These are phyloP conservation scores for Xerocomus amazonicus DNA, from an alignment of 1,284 basidiomycete genomes.

Conservation along the genomic window DNA sequence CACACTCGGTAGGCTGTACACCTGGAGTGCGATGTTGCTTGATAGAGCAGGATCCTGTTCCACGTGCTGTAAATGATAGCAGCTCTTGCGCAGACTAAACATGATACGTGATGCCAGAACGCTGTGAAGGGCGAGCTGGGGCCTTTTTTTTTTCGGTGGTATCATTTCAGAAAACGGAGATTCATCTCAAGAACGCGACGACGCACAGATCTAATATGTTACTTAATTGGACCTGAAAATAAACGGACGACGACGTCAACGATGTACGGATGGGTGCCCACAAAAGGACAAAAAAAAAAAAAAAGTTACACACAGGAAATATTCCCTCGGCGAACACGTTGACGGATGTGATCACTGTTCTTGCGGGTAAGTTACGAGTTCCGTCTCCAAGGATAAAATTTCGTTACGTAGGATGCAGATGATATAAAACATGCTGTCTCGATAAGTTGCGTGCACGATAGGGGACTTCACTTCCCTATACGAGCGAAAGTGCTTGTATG, in stretches of 20 bases:
- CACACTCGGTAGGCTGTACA: too few species aligned
- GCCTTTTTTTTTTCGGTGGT: not conserved
- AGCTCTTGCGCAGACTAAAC: conserved; percentile 12
- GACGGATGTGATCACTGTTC: conserved; percentile 15
- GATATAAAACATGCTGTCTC: conserved; percentile 18
- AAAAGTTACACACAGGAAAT: conserved; percentile 11
- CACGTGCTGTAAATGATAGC: not conserved
- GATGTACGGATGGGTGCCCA: too few species aligned
- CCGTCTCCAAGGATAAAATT: not conserved
- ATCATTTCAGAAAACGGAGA: not conserved
- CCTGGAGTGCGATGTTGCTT: too few species aligned
- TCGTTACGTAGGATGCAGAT: conserved; percentile 16
- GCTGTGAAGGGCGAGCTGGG: conserved; percentile 12
- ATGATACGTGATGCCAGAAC: conserved; percentile 16
- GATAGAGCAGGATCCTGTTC: too few species aligned
- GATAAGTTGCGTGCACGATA: conserved; percentile 11
- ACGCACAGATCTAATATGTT: conserved; percentile 4
- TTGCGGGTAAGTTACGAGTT: not conserved
- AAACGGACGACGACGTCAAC: too few species aligned
- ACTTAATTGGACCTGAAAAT: conserved; percentile 6
- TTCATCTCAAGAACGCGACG: not conserved
- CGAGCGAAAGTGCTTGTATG: conserved; percentile 9
- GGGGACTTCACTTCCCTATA: conserved; percentile 3
- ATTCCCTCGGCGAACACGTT: conserved; percentile 13
- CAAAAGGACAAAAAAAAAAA: not conserved